Percentiles rank a stretch among this genome's conserved stretches.
Conservation (phyloP, 2,329 filamentous ascomycete species). For the Sclerotinia nivalis region DNA sequence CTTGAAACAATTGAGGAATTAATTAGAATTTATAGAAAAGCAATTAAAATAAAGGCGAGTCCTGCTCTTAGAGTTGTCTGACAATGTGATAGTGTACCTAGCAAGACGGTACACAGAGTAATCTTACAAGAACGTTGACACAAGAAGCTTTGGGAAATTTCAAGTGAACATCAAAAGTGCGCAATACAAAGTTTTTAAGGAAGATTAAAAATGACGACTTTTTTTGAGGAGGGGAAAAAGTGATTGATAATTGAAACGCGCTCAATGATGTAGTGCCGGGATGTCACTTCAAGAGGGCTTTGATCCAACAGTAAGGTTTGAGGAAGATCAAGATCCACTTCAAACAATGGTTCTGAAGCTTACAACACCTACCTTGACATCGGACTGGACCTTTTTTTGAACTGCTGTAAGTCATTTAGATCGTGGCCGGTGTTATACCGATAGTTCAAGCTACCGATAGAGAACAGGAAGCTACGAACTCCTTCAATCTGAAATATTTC, state of each 20-base stretch:
- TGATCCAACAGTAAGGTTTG: constrained; percentile 12
- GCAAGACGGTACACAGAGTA: background rate
- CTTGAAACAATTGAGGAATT: background rate
- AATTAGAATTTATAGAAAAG: background rate
- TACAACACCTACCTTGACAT: background rate
- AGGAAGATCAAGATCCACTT: background rate
- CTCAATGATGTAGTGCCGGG: background rate
- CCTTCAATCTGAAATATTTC: background rate
- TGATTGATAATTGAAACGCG: constrained; percentile 9
- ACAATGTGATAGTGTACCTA: background rate
- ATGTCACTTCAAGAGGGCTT: background rate
- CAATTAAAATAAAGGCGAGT: background rate
- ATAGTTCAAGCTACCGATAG: background rate
- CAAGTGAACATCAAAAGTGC: background rate
- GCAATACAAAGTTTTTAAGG: background rate
- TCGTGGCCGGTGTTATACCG: background rate
- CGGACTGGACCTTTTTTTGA: background rate
- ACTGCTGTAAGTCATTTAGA: background rate
- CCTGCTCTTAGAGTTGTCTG: background rate
- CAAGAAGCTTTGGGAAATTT: background rate
- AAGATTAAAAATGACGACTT: background rate
- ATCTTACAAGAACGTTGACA: background rate
- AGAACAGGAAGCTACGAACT: background rate
- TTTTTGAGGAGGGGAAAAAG: background rate
- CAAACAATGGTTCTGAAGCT: background rate